A percentile compares a stretch with the other conserved stretches of the same genome.
These are phyloP conservation scores for Cladobotryum mycophilum DNA, from an alignment of 2,329 filamentous ascomycete genomes.

Conservation along the genomic window DNA sequence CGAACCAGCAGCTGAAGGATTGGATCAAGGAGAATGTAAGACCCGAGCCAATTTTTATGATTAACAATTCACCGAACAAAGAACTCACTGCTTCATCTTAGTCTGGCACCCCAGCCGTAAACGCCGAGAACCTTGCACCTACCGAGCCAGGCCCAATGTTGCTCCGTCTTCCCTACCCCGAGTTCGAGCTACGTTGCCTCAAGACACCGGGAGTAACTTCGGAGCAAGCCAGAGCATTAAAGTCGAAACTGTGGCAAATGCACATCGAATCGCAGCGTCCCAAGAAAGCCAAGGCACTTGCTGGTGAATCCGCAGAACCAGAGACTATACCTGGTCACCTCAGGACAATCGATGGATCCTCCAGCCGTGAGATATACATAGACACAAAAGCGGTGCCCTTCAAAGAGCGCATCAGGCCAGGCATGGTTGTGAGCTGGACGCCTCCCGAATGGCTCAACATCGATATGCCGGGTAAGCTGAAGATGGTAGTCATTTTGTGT, in stretches of 20 bases:
- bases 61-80: background rate
- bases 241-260: slow-evolving; percentile 36
- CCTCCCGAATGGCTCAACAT: slow-evolving; percentile 13
- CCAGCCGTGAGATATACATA: slow-evolving; percentile 26
- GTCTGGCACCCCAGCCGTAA: slow-evolving; percentile 34
- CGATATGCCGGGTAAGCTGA: slow-evolving; percentile 14
- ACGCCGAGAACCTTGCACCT: slow-evolving; percentile 30
- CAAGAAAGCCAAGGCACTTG: background rate
- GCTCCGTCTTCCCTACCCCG: slow-evolving; percentile 31
- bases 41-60: background rate
- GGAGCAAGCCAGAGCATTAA: slow-evolving; percentile 37
- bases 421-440: slow-evolving; percentile 34
- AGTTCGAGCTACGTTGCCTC: slow-evolving; percentile 36
- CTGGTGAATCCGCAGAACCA: background rate
- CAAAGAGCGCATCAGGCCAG: slow-evolving; percentile 34
- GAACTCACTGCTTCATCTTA: slow-evolving; percentile 14
- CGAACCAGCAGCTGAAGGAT: slow-evolving; percentile 28
- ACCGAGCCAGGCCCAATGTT: slow-evolving; percentile 36
- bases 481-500: slow-evolving; percentile 29
- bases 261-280: slow-evolving; percentile 32
- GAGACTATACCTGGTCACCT: slow-evolving; percentile 2
- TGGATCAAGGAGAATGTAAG: slow-evolving; percentile 38
- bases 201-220: slow-evolving; percentile 28
- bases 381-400: slow-evolving; percentile 25
- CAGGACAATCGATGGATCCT: slow-evolving; percentile 6